phyloP scores from a whole-genome alignment of 257 asterid genomes.

The Agastache rugosa region DNA sequence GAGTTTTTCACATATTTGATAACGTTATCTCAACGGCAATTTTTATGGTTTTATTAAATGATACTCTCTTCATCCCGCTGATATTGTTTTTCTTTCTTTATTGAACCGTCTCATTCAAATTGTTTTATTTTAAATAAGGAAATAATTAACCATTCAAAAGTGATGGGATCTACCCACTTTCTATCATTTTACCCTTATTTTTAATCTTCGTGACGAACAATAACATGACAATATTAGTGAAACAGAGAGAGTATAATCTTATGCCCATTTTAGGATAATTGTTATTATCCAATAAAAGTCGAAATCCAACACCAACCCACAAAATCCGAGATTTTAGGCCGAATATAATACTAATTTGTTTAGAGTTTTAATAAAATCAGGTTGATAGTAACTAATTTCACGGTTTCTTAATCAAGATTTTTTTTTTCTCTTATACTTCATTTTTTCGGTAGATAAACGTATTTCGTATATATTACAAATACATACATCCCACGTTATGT shows the following conservation, averaged over 20 bases:
- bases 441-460: neutral
- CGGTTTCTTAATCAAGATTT: neutral
- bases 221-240: too few relatives aligned
- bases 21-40: constrained; percentile 12
- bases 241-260: too few relatives aligned
- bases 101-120: too few relatives aligned
- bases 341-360: neutral
- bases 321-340: constrained; percentile 20
- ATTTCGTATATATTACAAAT: neutral
- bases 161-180: too few relatives aligned
- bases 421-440: neutral
- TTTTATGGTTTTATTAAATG: neutral
- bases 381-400: neutral
- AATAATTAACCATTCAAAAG: too few relatives aligned
- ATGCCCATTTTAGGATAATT: constrained; percentile 17
- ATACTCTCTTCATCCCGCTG: too few relatives aligned
- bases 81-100: too few relatives aligned
- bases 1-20: constrained; percentile 10
- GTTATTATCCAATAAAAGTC: constrained; percentile 23
- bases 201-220: too few relatives aligned
- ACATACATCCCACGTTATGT: too few relatives aligned
- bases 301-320: constrained; percentile 23
- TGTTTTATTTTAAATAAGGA: too few relatives aligned
- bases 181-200: too few relatives aligned
- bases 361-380: neutral